Base-by-base conservation (phyloP, 1,139 yeast species). In the Entelexis paramagnoliae region DNA sequence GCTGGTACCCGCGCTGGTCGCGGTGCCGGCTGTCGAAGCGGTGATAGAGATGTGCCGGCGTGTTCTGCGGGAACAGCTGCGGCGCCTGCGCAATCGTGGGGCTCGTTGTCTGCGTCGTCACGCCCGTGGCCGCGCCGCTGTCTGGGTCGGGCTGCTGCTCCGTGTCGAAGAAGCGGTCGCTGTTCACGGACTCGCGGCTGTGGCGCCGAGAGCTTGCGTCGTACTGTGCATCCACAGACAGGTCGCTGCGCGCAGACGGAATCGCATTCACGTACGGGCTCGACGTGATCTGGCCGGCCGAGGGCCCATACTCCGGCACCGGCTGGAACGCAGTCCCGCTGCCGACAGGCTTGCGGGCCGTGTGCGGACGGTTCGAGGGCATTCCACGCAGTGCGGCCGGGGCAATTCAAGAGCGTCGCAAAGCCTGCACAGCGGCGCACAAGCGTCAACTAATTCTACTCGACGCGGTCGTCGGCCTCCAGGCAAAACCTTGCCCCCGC, bases 291-390 rank as follows among this genome's bases (percentile, higher is more conserved):
- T 53, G 56, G 29, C 52, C 52, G 2, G 47, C 38, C 6, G 55
- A 30, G n/a, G 55, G 52, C 45, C 58, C 46, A 44, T 49, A 55
- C 46, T 58, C 61, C 9, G 50, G 52, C 3, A 55, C 48, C 2
- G 57, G 59, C 35, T 56, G 50, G 22, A 51, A 38, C 16, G 41
- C 38, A n/a, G 58, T 46, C 17, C 61, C 61, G 44, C 59, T 55
- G 2, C 61, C 60, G 1, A 58, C 61, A 1, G 61, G 59, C 47
- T 58, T 58, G 22, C 61, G 54, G 24, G 57, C 51, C 20, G 54
- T 52, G 19, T 50, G 53, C 2, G 22, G 51, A 10, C 57, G 52
- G 9, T 35, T 40, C 26, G 45, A 36, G 26, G 45, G 9, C 45
- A 41, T 41, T 14, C 28, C 26, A 29, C 33, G 26, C 41, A 36